These are phyloP conservation scores for Monosporascus sp. DNA, from an alignment of 2,329 filamentous ascomycete genomes.

Conservation along the genomic window DNA sequence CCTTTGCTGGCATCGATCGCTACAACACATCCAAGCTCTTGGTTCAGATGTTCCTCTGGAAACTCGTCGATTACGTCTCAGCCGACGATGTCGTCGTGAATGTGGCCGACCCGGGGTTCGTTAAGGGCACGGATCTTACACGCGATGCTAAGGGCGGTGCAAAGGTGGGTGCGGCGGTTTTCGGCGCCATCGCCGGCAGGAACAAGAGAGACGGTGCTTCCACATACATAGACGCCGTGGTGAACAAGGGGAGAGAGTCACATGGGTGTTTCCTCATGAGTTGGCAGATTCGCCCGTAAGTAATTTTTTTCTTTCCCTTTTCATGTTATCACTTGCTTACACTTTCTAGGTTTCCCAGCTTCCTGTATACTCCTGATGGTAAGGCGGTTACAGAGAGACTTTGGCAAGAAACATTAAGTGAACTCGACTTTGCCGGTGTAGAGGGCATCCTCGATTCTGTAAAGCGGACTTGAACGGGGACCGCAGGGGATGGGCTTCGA, in stretches of 20 bases:
- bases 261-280: conserved; percentile 47
- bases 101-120: conserved; percentile 39
- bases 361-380: conserved; percentile 8
- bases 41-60: conserved; percentile 13
- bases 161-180: conserved; percentile 8
- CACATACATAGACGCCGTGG: conserved; percentile 40
- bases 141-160: conserved; percentile 19
- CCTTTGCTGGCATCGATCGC: conserved; percentile 14
- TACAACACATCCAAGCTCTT: conserved; percentile 20
- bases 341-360: conserved; percentile 1
- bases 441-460: conserved; percentile 3
- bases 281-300: conserved; percentile 41
- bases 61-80: conserved; percentile 30
- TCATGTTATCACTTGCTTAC: background rate
- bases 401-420: conserved; percentile 11
- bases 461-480: background rate
- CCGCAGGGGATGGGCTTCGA: too few species aligned
- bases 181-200: conserved; percentile 22
- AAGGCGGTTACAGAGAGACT: conserved; percentile 2
- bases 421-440: conserved; percentile 7
- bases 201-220: conserved; percentile 35
- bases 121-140: conserved; percentile 35
- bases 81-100: conserved; percentile 39
- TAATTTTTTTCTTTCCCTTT: conserved; percentile 1
- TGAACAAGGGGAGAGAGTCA: conserved; percentile 40